These are phyloP conservation scores for Oryza punctata DNA, from an alignment of 176 grass and related monocot species.

Conservation along the genomic window DNA sequence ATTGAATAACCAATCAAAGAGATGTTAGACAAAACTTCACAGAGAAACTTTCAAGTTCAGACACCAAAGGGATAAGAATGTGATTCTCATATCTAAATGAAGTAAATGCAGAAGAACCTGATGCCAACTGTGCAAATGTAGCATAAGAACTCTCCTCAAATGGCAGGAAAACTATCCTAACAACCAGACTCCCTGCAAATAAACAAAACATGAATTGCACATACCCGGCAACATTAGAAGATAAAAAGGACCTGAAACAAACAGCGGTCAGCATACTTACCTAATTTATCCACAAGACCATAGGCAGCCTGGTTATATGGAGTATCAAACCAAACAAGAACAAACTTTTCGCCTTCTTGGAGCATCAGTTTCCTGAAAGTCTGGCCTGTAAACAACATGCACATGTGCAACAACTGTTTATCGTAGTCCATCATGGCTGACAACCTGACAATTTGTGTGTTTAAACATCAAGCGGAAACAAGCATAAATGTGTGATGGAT, in stretches of 20 bases:
- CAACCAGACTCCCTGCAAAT: conserved; percentile 89
- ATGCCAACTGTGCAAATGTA: conserved; percentile 82
- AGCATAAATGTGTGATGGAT: conserved; percentile 31
- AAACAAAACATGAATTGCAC: conserved; percentile 23
- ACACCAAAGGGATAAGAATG: neutral
- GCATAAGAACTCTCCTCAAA: conserved; percentile 99
- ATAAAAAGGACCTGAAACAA: conserved; percentile 32
- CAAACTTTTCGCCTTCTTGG: conserved; percentile 96
- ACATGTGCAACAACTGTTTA: conserved; percentile 92
- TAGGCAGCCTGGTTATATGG: conserved; percentile 98
- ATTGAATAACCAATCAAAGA: conserved; percentile 7
- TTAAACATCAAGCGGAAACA: conserved; percentile 27
- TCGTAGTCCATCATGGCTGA: conserved; percentile 71
- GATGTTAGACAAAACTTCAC: conserved; percentile 25
- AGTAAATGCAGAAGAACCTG: conserved; percentile 60
- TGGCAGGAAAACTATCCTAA: conserved; percentile 96
- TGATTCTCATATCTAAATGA: conserved; percentile 26
- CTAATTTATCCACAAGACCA: conserved; percentile 91
- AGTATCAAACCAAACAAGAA: conserved; percentile 92
- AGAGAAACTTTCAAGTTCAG: neutral
- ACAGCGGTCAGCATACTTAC: conserved; percentile 48
- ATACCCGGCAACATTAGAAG: conserved; percentile 11
- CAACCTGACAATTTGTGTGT: conserved; percentile 53
- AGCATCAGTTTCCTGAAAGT: conserved; percentile 87
- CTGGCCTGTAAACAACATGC: conserved; percentile 93